phyloP scores from a whole-genome alignment of 2,329 filamentous ascomycete species.

The Ophiocordyceps sinensis region DNA sequence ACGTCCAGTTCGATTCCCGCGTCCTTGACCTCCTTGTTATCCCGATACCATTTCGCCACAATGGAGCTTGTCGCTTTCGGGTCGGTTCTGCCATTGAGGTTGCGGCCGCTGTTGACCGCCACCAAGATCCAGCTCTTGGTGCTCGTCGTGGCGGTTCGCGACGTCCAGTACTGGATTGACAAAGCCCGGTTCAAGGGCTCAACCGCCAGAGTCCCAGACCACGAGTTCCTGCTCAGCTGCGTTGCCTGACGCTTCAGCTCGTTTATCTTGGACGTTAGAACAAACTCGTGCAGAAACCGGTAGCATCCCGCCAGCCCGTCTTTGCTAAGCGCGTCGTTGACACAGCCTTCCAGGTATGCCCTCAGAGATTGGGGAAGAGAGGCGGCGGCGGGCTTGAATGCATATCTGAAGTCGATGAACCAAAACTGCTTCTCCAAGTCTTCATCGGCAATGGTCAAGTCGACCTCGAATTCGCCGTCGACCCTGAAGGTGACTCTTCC shows the following conservation, averaged over 20 bases:
- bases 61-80: constrained; percentile 38
- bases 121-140: constrained; percentile 86
- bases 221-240: constrained; percentile 53
- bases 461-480: constrained; percentile 75
- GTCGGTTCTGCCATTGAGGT: constrained; percentile 22
- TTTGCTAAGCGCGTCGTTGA: constrained; percentile 56
- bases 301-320: constrained; percentile 72
- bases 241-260: constrained; percentile 66
- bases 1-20: constrained; percentile 53
- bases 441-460: constrained; percentile 81
- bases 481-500: constrained; percentile 87
- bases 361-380: constrained; percentile 49
- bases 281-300: constrained; percentile 71
- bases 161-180: constrained; percentile 82
- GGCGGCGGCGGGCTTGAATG: constrained; percentile 56
- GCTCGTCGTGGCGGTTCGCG: constrained; percentile 33
- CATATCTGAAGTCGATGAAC: constrained; percentile 83
- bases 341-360: constrained; percentile 49
- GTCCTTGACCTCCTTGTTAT: constrained; percentile 60
- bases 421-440: constrained; percentile 74
- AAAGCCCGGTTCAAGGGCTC: constrained; percentile 71
- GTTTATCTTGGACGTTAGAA: constrained; percentile 80
- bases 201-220: constrained; percentile 65
- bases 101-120: constrained; percentile 56
- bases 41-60: constrained; percentile 67